phyloP scores from a whole-genome alignment of 495 filamentous ascomycete genomes.

The Clavariopsis aquatica region DNA sequence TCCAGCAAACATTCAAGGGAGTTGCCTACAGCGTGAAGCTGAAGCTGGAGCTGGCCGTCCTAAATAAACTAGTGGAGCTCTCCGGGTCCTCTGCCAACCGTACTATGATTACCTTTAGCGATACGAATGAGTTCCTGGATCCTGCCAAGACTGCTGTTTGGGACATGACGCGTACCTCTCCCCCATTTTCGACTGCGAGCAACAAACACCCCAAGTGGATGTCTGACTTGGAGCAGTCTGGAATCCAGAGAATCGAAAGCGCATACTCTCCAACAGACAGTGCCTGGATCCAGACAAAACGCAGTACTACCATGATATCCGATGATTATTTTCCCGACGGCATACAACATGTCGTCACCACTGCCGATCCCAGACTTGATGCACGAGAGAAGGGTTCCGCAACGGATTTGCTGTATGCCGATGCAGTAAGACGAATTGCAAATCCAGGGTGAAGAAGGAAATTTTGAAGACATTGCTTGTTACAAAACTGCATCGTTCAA shows the following conservation, averaged over 20 bases:
- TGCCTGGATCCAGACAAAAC: constrained; percentile 14
- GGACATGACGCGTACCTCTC: constrained; percentile 25
- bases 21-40: constrained; percentile 36
- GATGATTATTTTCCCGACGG: constrained; percentile 22
- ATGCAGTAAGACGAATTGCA: constrained; percentile 27
- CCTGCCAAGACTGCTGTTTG: constrained; percentile 21
- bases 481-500: background rate
- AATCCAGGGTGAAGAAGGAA: background rate
- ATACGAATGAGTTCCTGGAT: constrained; percentile 31
- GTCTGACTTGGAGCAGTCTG: constrained; percentile 29
- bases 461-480: background rate
- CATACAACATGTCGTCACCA: constrained; percentile 18
- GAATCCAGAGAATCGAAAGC: constrained; percentile 22
- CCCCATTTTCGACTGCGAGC: constrained; percentile 18
- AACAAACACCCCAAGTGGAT: constrained; percentile 36
- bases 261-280: constrained; percentile 21
- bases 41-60: constrained; percentile 32
- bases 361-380: constrained; percentile 10
- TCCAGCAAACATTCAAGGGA: constrained; percentile 31
- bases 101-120: constrained; percentile 15
- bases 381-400: constrained; percentile 22
- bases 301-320: background rate
- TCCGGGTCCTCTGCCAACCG: constrained; percentile 3
- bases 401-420: constrained; percentile 31
- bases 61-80: constrained; percentile 35